Evolutionary conservation across 805 yeast species (phyloP).

Genomic region (Candida coquimbonensis): DNA sequence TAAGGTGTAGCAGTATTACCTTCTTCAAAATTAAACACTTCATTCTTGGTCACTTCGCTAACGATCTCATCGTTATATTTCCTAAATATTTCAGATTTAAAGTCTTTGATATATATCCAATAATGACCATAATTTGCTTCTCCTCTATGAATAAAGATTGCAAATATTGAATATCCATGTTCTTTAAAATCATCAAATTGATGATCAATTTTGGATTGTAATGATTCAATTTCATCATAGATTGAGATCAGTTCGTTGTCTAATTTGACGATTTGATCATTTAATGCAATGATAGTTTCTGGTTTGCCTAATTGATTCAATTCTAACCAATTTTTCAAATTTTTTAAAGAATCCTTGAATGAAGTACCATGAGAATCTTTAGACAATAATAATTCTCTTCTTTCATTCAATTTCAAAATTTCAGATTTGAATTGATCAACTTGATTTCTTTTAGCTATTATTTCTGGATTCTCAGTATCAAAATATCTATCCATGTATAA

Average conservation of each 20-base stretch:
- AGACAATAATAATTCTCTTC: constrained; percentile 35
- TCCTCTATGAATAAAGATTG: constrained; percentile 91
- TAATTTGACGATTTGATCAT: constrained; percentile 38
- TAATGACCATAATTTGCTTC: constrained; percentile 96
- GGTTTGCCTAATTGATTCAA: constrained; percentile 33
- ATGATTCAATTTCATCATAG: constrained; percentile 32
- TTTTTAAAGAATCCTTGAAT: constrained; percentile 42
- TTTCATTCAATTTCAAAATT: constrained; percentile 35
- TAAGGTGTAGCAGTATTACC: constrained; percentile 92
- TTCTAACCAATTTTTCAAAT: constrained; percentile 51
- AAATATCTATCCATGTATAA: constrained; percentile 85
- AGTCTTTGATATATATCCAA: constrained; percentile 89
- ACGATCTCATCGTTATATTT: constrained; percentile 95
- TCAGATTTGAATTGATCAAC: constrained; percentile 54
- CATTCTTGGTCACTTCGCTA: constrained; percentile 63
- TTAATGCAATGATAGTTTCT: constrained; percentile 41
- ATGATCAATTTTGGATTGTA: constrained; percentile 43
- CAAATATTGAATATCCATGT: constrained; percentile 78
- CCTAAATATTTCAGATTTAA: constrained; percentile 58
- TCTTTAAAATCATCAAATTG: constrained; percentile 58
- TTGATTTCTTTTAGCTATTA: constrained; percentile 48
- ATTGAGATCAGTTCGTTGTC: constrained; percentile 38
- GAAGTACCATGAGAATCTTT: constrained; percentile 46
- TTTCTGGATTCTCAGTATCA: constrained; percentile 52
- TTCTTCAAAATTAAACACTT: constrained; percentile 57